A percentile compares a stretch with the other conserved stretches of the same genome.
Evolutionary conservation across 2,329 filamentous ascomycete genomes (phyloP).

Genomic region (Teratosphaeriaceae sp.): DNA sequence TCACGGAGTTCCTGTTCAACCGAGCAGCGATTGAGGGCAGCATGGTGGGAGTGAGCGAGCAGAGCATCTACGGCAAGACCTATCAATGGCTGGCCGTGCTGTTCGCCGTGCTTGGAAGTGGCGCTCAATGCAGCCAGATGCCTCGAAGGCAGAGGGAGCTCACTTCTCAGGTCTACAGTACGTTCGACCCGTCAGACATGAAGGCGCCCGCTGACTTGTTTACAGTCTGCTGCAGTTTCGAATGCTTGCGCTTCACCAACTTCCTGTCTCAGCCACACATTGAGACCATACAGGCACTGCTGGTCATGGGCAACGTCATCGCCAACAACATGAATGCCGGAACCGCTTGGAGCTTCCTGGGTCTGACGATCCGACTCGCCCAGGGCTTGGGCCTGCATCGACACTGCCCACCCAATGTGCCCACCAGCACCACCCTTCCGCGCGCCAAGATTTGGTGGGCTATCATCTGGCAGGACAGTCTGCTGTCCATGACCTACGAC

Average conservation of each 20-base stretch:
- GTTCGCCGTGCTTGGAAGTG: slow-evolving; percentile 57
- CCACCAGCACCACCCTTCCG: slow-evolving; percentile 39
- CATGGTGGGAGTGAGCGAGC: slow-evolving; percentile 44
- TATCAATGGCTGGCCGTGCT: slow-evolving; percentile 54
- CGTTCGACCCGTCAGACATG: slow-evolving; percentile 12
- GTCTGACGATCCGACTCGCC: slow-evolving; percentile 54
- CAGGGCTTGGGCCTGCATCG: slow-evolving; percentile 55
- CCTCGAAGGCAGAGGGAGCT: slow-evolving; percentile 54
- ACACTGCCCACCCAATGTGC: slow-evolving; percentile 48
- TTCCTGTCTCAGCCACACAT: slow-evolving; percentile 56
- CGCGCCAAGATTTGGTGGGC: slow-evolving; percentile 46
- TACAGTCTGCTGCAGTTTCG: slow-evolving; percentile 56
- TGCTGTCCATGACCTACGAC: slow-evolving; percentile 58
- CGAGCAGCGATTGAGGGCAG: slow-evolving; percentile 37
- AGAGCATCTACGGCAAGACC: slow-evolving; percentile 51
- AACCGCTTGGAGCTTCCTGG: slow-evolving; percentile 55
- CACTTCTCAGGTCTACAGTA: slow-evolving; percentile 58
- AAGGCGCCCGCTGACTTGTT: slow-evolving; percentile 23
- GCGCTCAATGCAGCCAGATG: slow-evolving; percentile 53
- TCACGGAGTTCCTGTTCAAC: slow-evolving; percentile 48
- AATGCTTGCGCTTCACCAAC: slow-evolving; percentile 58
- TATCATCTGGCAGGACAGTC: slow-evolving; percentile 58
- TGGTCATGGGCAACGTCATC: slow-evolving; percentile 53
- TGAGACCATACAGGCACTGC: slow-evolving; percentile 55
- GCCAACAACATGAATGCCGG: slow-evolving; percentile 48